Evolutionary conservation across 345 rosid genomes (phyloP).

Genomic region (Punica granatum): DNA sequence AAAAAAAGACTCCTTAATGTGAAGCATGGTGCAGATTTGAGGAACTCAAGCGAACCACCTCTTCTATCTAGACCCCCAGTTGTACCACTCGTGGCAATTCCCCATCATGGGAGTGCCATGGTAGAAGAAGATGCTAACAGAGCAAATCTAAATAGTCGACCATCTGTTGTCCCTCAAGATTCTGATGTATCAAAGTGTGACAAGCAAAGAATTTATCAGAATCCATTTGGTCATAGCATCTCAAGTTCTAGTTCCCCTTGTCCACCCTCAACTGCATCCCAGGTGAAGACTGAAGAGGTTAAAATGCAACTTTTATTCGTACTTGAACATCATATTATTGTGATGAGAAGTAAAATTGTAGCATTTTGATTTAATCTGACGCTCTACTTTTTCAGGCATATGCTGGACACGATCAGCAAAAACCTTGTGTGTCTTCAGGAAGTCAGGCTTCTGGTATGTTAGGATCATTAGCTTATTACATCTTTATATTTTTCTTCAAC

Average conservation of each 20-base stretch:
- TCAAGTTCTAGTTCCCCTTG: slow-evolving; percentile 31
- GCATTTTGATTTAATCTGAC: slow-evolving; percentile 1
- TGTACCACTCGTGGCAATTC: slow-evolving; percentile 30
- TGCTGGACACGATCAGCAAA: slow-evolving; percentile 12
- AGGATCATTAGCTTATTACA: not conserved
- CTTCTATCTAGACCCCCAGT: slow-evolving; percentile 50
- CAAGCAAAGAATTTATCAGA: slow-evolving; percentile 34
- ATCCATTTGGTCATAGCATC: slow-evolving; percentile 30
- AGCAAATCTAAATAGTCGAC: slow-evolving; percentile 21
- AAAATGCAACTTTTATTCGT: slow-evolving; percentile 12
- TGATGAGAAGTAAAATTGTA: not conserved
- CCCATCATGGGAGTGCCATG: slow-evolving; percentile 63
- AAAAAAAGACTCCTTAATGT: slow-evolving; percentile 30
- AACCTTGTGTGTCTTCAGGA: slow-evolving; percentile 2
- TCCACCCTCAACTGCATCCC: slow-evolving; percentile 32
- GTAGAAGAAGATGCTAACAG: slow-evolving; percentile 51
- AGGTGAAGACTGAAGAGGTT: slow-evolving; percentile 75
- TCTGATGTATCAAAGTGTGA: slow-evolving; percentile 38
- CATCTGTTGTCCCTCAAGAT: slow-evolving; percentile 30
- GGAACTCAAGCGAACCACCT: slow-evolving; percentile 63
- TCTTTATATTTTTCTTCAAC: not conserved
- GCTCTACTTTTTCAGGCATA: slow-evolving; percentile 2
- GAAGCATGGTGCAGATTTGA: slow-evolving; percentile 42
- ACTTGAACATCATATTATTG: not conserved
- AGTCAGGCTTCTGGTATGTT: slow-evolving; percentile 16